Conservation (phyloP, 2,329 filamentous ascomycete species). For the Gremmenia infestans region DNA sequence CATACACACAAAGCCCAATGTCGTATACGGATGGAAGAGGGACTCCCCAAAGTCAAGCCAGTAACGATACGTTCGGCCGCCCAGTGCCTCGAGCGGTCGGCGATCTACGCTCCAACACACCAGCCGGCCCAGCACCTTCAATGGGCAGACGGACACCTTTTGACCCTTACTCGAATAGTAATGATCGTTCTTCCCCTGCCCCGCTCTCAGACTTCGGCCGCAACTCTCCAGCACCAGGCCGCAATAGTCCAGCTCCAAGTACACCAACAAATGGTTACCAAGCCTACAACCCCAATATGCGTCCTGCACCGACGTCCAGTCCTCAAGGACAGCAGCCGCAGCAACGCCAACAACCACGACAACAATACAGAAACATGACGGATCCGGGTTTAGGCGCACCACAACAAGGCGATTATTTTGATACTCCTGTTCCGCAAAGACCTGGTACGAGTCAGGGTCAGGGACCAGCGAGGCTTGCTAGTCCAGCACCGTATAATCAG, state of each 20-base stretch:
- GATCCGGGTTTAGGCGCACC: conserved; percentile 20
- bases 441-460: conserved; percentile 12
- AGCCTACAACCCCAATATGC: conserved; percentile 19
- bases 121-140: conserved; percentile 21
- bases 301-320: conserved; percentile 14
- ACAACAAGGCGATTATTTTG: conserved; percentile 11
- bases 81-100: conserved; percentile 23
- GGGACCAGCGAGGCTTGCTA: conserved; percentile 12
- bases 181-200: conserved; percentile 11
- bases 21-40: conserved; percentile 17
- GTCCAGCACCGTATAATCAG: conserved; percentile 18
- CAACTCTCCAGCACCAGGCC: conserved; percentile 13
- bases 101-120: conserved; percentile 25
- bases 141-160: conserved; percentile 26
- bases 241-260: not conserved
- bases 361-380: conserved; percentile 23
- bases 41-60: conserved; percentile 9
- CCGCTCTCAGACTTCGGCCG: conserved; percentile 11
- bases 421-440: conserved; percentile 9
- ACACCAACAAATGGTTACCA: conserved; percentile 13
- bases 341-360: conserved; percentile 13
- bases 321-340: conserved; percentile 11
- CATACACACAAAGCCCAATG: no score
- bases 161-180: conserved; percentile 12
- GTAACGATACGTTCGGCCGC: conserved; percentile 22